These are phyloP conservation scores for Withania somnifera DNA, from an alignment of 305 asterid genomes.

Conservation along the genomic window DNA sequence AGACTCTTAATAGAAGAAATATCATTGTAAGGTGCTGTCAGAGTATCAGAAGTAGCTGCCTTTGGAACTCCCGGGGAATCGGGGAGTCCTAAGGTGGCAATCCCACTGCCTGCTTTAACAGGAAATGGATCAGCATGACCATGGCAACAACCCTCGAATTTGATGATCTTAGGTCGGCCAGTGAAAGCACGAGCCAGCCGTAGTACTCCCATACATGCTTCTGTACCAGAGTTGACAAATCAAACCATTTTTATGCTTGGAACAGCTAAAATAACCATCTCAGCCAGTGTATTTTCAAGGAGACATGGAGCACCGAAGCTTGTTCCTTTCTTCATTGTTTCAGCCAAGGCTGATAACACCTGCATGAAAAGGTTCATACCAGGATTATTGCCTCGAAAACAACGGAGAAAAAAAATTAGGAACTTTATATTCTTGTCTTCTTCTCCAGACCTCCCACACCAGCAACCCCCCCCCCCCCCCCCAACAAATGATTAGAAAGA, in stretches of 20 bases:
- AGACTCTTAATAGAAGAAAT: slow-evolving; percentile 51
- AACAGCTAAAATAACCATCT: slow-evolving; percentile 91
- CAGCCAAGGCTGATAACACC: slow-evolving; percentile 90
- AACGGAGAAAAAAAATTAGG: neutral
- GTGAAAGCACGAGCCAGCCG: slow-evolving; percentile 95
- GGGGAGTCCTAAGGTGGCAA: slow-evolving; percentile 93
- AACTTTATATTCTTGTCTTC: neutral
- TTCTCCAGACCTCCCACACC: neutral
- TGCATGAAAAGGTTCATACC: slow-evolving; percentile 9
- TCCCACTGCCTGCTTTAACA: slow-evolving; percentile 98
- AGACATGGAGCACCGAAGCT: slow-evolving; percentile 99
- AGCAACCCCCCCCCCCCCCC: neutral
- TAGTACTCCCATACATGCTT: slow-evolving; percentile 95
- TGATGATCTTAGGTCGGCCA: slow-evolving; percentile 63
- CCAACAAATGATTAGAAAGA: too few relatives aligned
- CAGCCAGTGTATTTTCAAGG: slow-evolving; percentile 83
- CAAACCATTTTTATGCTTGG: slow-evolving; percentile 98
- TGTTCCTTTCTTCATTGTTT: slow-evolving; percentile 97
- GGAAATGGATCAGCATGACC: slow-evolving; percentile 99
- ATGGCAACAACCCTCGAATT: slow-evolving; percentile 97
- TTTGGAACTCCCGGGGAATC: slow-evolving; percentile 98
- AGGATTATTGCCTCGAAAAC: neutral
- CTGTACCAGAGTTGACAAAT: slow-evolving; percentile 96
- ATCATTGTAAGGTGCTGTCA: slow-evolving; percentile 80
- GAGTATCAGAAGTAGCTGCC: slow-evolving; percentile 56